Evolutionary conservation across 441 rosid genomes (phyloP).

Genomic region (Francoa sonchifolia): DNA sequence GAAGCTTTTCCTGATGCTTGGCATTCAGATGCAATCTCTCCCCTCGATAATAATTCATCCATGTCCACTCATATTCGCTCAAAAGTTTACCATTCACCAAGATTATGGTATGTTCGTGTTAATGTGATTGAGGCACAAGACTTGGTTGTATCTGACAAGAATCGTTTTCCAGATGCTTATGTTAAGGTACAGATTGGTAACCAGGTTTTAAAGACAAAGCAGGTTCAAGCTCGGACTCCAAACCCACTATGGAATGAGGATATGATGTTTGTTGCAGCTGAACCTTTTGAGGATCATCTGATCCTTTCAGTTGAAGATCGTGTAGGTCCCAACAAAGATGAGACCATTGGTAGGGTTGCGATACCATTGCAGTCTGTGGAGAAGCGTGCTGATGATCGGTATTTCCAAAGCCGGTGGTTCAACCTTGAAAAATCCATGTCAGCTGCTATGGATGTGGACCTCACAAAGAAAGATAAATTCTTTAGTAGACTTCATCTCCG

Average conservation of each 20-base stretch:
- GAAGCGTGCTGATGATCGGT: conserved; percentile 58
- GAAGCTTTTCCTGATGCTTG: conserved; percentile 87
- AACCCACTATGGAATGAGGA: conserved; percentile 85
- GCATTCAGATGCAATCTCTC: conserved; percentile 62
- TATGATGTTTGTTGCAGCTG: conserved; percentile 73
- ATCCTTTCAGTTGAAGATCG: conserved; percentile 66
- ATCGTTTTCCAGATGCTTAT: conserved; percentile 46
- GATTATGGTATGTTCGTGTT: conserved; percentile 85
- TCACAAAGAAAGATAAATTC: conserved; percentile 50
- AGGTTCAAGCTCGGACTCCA: conserved; percentile 31
- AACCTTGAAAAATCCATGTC: conserved; percentile 48
- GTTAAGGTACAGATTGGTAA: conserved; percentile 61
- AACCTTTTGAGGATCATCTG: conserved; percentile 75
- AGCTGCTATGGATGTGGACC: conserved; percentile 46
- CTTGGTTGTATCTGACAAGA: conserved; percentile 46
- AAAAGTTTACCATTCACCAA: conserved; percentile 88
- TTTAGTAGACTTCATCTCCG: conserved; percentile 43
- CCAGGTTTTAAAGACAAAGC: conserved; percentile 62
- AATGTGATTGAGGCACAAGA: conserved; percentile 82
- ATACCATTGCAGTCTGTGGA: conserved; percentile 40
- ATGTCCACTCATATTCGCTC: conserved; percentile 46
- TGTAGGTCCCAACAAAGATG: conserved; percentile 53
- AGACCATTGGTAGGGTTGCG: conserved; percentile 49
- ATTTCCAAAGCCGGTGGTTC: conserved; percentile 45
- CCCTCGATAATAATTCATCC: conserved; percentile 30